These are phyloP conservation scores for Schizophyllum amplum DNA, from an alignment of 1,284 basidiomycete genomes.

Conservation along the genomic window DNA sequence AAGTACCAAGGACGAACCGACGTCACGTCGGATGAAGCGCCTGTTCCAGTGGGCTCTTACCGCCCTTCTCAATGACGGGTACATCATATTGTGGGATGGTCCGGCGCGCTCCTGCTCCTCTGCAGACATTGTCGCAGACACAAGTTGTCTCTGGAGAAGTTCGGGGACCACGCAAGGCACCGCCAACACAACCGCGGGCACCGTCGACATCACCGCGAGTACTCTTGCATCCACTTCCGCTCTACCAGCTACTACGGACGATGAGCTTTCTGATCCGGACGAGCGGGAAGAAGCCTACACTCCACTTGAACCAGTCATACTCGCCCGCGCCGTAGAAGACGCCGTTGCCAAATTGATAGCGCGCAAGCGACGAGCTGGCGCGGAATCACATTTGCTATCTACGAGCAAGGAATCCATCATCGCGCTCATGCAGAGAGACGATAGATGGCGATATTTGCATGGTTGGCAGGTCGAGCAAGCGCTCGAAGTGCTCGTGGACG, in stretches of 20 bases:
- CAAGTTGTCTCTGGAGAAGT: background rate
- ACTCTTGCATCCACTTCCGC: background rate
- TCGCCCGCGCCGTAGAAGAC: constrained; percentile 38
- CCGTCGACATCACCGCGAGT: background rate
- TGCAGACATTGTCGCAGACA: background rate
- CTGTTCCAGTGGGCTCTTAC: background rate
- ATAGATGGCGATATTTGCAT: background rate
- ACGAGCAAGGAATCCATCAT: constrained; percentile 6
- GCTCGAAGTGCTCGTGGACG: background rate
- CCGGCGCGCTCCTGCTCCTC: background rate
- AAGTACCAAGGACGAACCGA: background rate
- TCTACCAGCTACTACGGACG: constrained; percentile 14
- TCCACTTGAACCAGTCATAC: constrained; percentile 42
- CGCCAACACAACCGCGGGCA: background rate
- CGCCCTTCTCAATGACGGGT: background rate
- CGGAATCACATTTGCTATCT: background rate
- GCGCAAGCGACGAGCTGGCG: constrained; percentile 8
- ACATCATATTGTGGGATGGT: background rate
- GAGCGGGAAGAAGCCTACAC: constrained; percentile 56
- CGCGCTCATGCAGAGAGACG: background rate
- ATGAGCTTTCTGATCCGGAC: constrained; percentile 51
- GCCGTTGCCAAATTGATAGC: constrained; percentile 32
- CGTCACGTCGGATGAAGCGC: background rate
- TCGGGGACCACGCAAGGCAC: background rate
- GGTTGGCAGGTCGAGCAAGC: background rate